Percentiles rank a stretch among this genome's conserved stretches.
These are phyloP conservation scores for Mycena capillaripes DNA, from an alignment of 768 basidiomycete genomes.

Conservation along the genomic window DNA sequence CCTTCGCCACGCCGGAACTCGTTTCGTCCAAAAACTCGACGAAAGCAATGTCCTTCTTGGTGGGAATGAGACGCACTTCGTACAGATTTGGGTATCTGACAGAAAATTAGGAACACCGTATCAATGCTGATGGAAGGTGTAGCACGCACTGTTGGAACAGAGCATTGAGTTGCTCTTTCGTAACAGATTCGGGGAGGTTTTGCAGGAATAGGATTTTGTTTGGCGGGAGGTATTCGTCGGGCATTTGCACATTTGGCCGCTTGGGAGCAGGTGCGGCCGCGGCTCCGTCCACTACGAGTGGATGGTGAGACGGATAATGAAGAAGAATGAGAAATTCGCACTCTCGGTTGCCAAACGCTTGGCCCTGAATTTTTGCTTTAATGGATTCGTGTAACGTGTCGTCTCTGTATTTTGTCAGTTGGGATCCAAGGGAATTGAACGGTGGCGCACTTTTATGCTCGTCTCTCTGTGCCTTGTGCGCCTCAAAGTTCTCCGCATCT, in stretches of 20 bases:
- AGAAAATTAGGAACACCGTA: slow-evolving; percentile 1
- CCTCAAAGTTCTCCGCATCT: slow-evolving; percentile 76
- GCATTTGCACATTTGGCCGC: slow-evolving; percentile 94
- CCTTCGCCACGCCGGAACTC: slow-evolving; percentile 92
- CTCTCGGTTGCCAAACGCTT: slow-evolving; percentile 88
- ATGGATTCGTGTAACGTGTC: slow-evolving; percentile 90
- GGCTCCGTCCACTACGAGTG: slow-evolving; percentile 73
- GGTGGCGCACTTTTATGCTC: slow-evolving; percentile 85
- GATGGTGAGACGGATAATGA: slow-evolving; percentile 23
- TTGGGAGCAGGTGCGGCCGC: slow-evolving; percentile 76
- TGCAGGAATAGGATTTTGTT: slow-evolving; percentile 99
- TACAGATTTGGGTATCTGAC: slow-evolving; percentile 89
- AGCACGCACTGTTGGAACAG: slow-evolving; percentile 89
- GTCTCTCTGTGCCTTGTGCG: slow-evolving; percentile 79
- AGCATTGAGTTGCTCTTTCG: slow-evolving; percentile 91
- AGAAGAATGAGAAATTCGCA: slow-evolving; percentile 50
- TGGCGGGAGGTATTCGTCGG: slow-evolving; percentile 98
- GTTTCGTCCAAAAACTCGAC: slow-evolving; percentile 97
- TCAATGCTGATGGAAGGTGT: slow-evolving; percentile 4
- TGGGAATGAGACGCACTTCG: slow-evolving; percentile 99
- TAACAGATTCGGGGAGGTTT: slow-evolving; percentile 93
- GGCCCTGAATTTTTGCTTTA: slow-evolving; percentile 87
- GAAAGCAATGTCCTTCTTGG: slow-evolving; percentile 98
- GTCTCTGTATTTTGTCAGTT: slow-evolving; percentile 61
- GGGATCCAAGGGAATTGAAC: slow-evolving; percentile 18